Conservation (phyloP, 345 rosid genomes). For the Gossypium herbaceum region DNA sequence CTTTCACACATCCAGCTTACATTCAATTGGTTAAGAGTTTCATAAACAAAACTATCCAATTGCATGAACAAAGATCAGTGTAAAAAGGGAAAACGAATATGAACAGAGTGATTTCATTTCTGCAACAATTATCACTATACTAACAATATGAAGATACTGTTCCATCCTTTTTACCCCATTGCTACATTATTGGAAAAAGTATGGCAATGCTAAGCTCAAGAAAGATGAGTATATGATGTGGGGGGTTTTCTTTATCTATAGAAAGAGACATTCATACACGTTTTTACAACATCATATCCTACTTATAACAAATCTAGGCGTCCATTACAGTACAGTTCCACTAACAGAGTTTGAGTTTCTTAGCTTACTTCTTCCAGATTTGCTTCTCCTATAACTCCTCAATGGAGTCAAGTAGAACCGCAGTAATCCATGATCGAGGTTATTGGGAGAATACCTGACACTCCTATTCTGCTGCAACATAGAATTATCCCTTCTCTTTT, state of each 20-base stretch:
- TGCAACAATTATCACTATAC: not conserved
- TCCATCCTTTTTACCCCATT: conserved; percentile 13
- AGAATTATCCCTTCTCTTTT: conserved; percentile 34
- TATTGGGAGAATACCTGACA: conserved; percentile 37
- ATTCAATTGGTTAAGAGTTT: not conserved
- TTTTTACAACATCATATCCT: conserved; percentile 29
- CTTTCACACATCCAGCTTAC: not conserved
- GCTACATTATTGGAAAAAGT: conserved; percentile 29
- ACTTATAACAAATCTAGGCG: conserved; percentile 14
- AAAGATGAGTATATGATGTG: conserved; percentile 9
- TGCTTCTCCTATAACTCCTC: conserved; percentile 52
- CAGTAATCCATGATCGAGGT: conserved; percentile 47
- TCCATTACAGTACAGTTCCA: conserved; percentile 32
- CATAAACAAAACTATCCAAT: not conserved
- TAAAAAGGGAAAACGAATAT: not conserved
- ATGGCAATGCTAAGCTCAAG: conserved; percentile 10
- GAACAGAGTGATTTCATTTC: not conserved
- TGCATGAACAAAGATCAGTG: not conserved
- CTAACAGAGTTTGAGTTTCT: conserved; percentile 34
- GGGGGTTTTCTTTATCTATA: conserved; percentile 26
- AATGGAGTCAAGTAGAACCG: conserved; percentile 60
- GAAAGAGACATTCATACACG: conserved; percentile 23
- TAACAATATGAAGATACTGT: not conserved
- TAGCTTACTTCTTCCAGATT: conserved; percentile 52
- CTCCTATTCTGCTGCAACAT: conserved; percentile 36